Conservation (phyloP, 2,329 filamentous ascomycete species). For the Periconia sp. region DNA sequence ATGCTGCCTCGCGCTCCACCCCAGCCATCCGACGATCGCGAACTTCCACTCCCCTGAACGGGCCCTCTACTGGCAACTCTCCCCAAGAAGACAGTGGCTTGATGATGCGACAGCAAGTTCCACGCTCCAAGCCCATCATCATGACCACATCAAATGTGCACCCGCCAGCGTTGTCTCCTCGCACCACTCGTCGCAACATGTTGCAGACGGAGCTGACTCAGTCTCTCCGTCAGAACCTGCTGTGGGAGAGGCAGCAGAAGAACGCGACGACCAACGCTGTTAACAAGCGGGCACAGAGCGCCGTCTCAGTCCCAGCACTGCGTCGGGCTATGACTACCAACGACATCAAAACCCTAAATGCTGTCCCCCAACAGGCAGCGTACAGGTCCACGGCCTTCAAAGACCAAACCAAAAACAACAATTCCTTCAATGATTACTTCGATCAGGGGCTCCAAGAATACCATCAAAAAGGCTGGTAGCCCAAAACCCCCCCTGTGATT, state of each 20-base stretch:
- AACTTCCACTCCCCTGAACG: slow-evolving; percentile 73
- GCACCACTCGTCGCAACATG: slow-evolving; percentile 94
- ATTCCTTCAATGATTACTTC: slow-evolving; percentile 80
- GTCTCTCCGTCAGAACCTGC: slow-evolving; percentile 85
- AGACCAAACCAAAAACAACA: slow-evolving; percentile 68
- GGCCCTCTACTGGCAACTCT: slow-evolving; percentile 66
- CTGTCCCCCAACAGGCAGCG: slow-evolving; percentile 60
- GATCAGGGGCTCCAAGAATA: slow-evolving; percentile 83
- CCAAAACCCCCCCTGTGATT: slow-evolving; percentile 11
- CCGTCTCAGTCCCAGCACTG: slow-evolving; percentile 36
- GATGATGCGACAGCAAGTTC: slow-evolving; percentile 63
- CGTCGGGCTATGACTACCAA: slow-evolving; percentile 63
- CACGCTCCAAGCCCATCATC: slow-evolving; percentile 81
- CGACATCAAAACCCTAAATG: slow-evolving; percentile 88
- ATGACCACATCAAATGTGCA: slow-evolving; percentile 71
- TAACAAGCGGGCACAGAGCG: slow-evolving; percentile 84
- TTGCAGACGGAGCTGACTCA: slow-evolving; percentile 92
- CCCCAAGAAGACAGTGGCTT: slow-evolving; percentile 60
- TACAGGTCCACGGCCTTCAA: slow-evolving; percentile 61
- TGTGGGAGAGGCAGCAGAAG: slow-evolving; percentile 96
- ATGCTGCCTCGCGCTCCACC: slow-evolving; percentile 65
- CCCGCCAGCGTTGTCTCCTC: slow-evolving; percentile 82
- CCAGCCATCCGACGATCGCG: slow-evolving; percentile 63
- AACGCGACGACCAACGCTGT: slow-evolving; percentile 87
- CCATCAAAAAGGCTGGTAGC: slow-evolving; percentile 83